Evolutionary conservation across 2,329 filamentous ascomycete species (phyloP).

Genomic region (Monilinia polystroma): DNA sequence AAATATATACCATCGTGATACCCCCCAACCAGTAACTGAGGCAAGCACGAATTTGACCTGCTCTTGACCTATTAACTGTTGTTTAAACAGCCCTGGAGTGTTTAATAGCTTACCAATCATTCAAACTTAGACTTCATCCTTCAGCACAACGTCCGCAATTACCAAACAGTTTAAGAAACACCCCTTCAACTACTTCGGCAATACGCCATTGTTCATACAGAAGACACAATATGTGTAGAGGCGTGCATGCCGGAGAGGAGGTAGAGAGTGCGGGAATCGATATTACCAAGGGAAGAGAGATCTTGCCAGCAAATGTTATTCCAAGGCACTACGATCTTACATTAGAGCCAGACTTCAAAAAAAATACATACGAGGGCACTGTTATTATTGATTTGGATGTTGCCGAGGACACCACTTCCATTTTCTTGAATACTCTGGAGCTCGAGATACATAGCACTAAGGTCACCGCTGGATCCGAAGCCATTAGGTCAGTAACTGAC

Average conservation of each 20-base stretch:
- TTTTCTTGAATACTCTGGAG: slow-evolving; percentile 85
- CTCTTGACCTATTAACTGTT: slow-evolving; percentile 1
- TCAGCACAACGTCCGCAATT: slow-evolving; percentile 32
- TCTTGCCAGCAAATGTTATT: slow-evolving; percentile 88
- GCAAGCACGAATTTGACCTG: background rate
- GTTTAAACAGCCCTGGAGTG: background rate
- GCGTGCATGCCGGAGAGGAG: slow-evolving; percentile 53
- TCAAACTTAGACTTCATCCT: slow-evolving; percentile 29
- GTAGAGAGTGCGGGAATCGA: slow-evolving; percentile 56
- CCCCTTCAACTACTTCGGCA: slow-evolving; percentile 31
- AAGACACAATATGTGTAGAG: slow-evolving; percentile 68
- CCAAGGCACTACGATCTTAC: slow-evolving; percentile 90
- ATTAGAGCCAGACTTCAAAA: slow-evolving; percentile 85
- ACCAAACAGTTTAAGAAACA: slow-evolving; percentile 28
- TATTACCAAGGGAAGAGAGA: slow-evolving; percentile 69
- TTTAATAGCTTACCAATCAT: slow-evolving; percentile 15
- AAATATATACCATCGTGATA: slow-evolving; percentile 7
- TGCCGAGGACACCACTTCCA: slow-evolving; percentile 75
- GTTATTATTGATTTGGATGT: slow-evolving; percentile 88
- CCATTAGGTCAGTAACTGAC: slow-evolving; percentile 45
- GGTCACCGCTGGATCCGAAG: slow-evolving; percentile 59
- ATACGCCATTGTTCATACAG: slow-evolving; percentile 70
- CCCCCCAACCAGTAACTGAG: slow-evolving; percentile 9
- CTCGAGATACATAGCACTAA: slow-evolving; percentile 76
- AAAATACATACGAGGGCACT: slow-evolving; percentile 80